Percentiles rank a stretch among this genome's conserved stretches.
phyloP scores from a whole-genome alignment of 306 rosid genomes.

The Alnus rubra region DNA sequence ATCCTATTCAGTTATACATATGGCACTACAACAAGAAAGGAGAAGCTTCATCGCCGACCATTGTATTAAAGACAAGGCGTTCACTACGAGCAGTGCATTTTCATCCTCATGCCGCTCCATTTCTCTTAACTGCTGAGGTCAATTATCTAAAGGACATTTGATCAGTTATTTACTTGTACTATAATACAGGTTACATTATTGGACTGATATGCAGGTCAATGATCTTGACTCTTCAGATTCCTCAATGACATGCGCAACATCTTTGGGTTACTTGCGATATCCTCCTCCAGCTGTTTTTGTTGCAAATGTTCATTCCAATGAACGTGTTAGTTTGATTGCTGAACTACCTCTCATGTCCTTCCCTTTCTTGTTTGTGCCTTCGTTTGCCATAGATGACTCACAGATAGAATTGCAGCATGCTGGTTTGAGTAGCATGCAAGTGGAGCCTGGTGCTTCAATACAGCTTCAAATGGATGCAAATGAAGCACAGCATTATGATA shows the following conservation, averaged over 20 bases:
- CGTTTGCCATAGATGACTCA: conserved; percentile 29
- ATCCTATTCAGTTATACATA: conserved; percentile 40
- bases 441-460: conserved; percentile 27
- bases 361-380: conserved; percentile 39
- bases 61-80: conserved; percentile 46
- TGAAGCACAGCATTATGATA: conserved; percentile 26
- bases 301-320: conserved; percentile 29
- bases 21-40: conserved; percentile 45
- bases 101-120: conserved; percentile 49
- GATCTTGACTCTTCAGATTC: conserved; percentile 49
- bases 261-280: conserved; percentile 41
- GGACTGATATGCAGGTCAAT: conserved; percentile 43
- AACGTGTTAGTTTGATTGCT: conserved; percentile 29
- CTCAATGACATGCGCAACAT: conserved; percentile 43
- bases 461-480: conserved; percentile 33
- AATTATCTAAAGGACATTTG: conserved; percentile 18
- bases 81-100: conserved; percentile 57
- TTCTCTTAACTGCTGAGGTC: conserved; percentile 50
- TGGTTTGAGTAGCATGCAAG: conserved; percentile 36
- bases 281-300: conserved; percentile 49
- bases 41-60: conserved; percentile 33
- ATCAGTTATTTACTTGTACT: conserved; percentile 18
- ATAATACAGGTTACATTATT: conserved; percentile 18
- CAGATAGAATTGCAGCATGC: conserved; percentile 33
- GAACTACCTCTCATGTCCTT: conserved; percentile 30